phyloP scores from a whole-genome alignment of 2,329 filamentous ascomycete species.

The Cercospora sp. region DNA sequence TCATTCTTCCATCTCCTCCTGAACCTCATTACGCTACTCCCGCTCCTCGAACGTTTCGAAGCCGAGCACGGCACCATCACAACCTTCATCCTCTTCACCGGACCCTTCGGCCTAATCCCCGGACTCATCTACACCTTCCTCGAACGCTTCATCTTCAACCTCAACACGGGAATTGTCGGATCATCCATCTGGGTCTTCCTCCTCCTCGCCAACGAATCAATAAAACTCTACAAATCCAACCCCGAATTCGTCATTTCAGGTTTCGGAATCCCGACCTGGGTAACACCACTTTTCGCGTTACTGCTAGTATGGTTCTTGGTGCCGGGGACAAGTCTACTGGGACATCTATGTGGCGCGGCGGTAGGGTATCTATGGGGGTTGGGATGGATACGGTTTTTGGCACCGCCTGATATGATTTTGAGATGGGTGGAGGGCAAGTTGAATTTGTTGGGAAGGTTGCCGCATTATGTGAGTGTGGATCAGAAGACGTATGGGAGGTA shows the following conservation, averaged over 20 bases:
- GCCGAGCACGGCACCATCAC: slow-evolving; percentile 87
- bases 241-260: slow-evolving; percentile 70
- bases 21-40: slow-evolving; percentile 77
- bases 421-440: slow-evolving; percentile 87
- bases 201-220: slow-evolving; percentile 78
- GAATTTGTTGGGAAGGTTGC: slow-evolving; percentile 78
- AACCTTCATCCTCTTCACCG: slow-evolving; percentile 82
- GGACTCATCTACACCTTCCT: slow-evolving; percentile 77
- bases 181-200: slow-evolving; percentile 93
- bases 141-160: slow-evolving; percentile 69
- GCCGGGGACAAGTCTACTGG: slow-evolving; percentile 78
- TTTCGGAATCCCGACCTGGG: slow-evolving; percentile 85
- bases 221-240: slow-evolving; percentile 79
- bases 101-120: slow-evolving; percentile 65
- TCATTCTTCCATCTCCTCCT: slow-evolving; percentile 78
- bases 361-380: slow-evolving; percentile 87
- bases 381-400: slow-evolving; percentile 84
- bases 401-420: slow-evolving; percentile 83
- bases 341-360: slow-evolving; percentile 79
- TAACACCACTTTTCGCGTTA: slow-evolving; percentile 75
- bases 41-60: slow-evolving; percentile 93
- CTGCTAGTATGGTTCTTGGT: slow-evolving; percentile 75
- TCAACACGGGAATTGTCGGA: slow-evolving; percentile 75
- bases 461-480: slow-evolving; percentile 91
- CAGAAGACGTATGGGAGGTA: slow-evolving; percentile 95